phyloP scores from a whole-genome alignment of 495 filamentous ascomycete species.

The Penicillium cinerascens region DNA sequence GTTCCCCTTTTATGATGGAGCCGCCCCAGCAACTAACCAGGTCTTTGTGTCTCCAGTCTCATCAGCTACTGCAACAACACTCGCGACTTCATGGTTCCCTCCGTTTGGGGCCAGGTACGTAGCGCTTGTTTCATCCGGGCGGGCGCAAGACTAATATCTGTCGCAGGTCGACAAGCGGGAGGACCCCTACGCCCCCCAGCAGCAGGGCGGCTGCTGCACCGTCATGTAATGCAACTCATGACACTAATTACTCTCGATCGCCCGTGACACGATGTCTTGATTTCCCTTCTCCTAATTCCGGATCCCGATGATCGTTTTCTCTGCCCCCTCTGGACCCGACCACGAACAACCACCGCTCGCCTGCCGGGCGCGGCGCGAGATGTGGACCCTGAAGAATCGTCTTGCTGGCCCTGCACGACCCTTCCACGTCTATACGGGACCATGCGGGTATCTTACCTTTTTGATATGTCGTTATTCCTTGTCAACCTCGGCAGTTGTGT shows the following conservation, averaged over 20 bases:
- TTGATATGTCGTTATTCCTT: slow-evolving; percentile 29
- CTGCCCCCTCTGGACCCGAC: slow-evolving; percentile 14
- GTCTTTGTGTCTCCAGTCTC: slow-evolving; percentile 55
- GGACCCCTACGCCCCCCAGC: slow-evolving; percentile 94
- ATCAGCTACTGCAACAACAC: slow-evolving; percentile 96
- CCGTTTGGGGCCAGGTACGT: slow-evolving; percentile 87
- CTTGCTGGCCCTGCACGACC: slow-evolving; percentile 43
- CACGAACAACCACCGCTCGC: slow-evolving; percentile 16
- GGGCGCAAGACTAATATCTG: slow-evolving; percentile 18
- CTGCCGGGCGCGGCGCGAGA: slow-evolving; percentile 15
- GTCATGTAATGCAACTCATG: slow-evolving; percentile 70
- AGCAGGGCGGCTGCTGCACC: slow-evolving; percentile 83
- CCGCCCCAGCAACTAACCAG: background rate
- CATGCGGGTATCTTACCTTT: slow-evolving; percentile 5
- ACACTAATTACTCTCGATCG: slow-evolving; percentile 29
- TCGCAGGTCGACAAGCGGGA: slow-evolving; percentile 78
- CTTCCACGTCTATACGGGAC: slow-evolving; percentile 11
- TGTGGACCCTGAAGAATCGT: slow-evolving; percentile 24
- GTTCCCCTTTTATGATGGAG: slow-evolving; percentile 15
- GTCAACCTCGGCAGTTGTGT: slow-evolving; percentile 9
- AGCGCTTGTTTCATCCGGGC: slow-evolving; percentile 9
- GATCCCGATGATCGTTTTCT: slow-evolving; percentile 23
- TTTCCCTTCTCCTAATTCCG: slow-evolving; percentile 22
- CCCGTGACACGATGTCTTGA: slow-evolving; percentile 32
- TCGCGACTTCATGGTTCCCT: slow-evolving; percentile 98